These are phyloP conservation scores for Fusarium mexicanum DNA, from an alignment of 2,329 filamentous ascomycete species.

Conservation along the genomic window DNA sequence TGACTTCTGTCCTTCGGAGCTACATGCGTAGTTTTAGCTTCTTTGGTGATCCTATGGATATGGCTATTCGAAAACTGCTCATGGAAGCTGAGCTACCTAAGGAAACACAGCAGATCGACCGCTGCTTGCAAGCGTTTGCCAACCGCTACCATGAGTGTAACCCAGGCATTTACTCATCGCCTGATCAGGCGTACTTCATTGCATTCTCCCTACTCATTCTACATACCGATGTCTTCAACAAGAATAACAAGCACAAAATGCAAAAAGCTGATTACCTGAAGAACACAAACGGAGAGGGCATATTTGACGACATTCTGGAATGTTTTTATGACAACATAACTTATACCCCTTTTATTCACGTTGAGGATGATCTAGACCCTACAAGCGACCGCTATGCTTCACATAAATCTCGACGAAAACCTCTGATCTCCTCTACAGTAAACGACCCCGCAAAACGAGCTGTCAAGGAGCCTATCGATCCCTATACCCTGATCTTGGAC, in stretches of 20 bases:
- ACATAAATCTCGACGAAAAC: slow-evolving; percentile 76
- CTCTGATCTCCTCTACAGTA: slow-evolving; percentile 72
- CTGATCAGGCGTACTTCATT: slow-evolving; percentile 98
- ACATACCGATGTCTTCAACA: slow-evolving; percentile 99
- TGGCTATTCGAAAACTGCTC: slow-evolving; percentile 93
- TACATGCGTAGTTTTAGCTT: slow-evolving; percentile 97
- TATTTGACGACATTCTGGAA: slow-evolving; percentile 92
- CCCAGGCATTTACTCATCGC: slow-evolving; percentile 88
- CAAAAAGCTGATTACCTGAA: slow-evolving; percentile 94
- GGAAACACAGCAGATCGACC: slow-evolving; percentile 97
- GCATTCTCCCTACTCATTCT: slow-evolving; percentile 96
- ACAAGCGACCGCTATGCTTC: slow-evolving; percentile 77
- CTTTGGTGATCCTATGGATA: slow-evolving; percentile 97
- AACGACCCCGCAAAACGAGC: slow-evolving; percentile 64
- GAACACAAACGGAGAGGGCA: slow-evolving; percentile 89
- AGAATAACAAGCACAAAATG: slow-evolving; percentile 99
- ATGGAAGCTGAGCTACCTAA: slow-evolving; percentile 97
- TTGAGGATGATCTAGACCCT: slow-evolving; percentile 88
- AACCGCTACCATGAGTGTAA: slow-evolving; percentile 99
- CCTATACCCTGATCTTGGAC: slow-evolving; percentile 93
- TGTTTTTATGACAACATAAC: slow-evolving; percentile 99
- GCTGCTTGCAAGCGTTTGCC: slow-evolving; percentile 91
- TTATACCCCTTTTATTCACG: slow-evolving; percentile 97
- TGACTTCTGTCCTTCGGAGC: slow-evolving; percentile 83
- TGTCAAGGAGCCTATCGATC: slow-evolving; percentile 88